Evolutionary conservation across 306 rosid genomes (phyloP), one percentile per base, ranked within the genome.

Genomic region (Acmispon strigosus): DNA sequence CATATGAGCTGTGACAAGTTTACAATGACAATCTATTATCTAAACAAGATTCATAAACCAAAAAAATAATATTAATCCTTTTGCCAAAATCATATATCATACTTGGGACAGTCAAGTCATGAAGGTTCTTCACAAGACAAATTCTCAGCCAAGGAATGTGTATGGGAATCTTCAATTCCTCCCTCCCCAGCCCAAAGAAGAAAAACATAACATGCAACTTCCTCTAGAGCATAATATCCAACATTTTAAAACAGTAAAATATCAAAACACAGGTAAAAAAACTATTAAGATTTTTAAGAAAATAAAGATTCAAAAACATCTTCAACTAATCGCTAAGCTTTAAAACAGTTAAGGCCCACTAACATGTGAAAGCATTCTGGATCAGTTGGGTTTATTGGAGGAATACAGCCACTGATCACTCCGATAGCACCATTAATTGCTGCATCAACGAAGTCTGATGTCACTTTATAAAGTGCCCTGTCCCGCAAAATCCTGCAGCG

Each of bases 291-390:
- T 66, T 13, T 49, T 32, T 20, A 58, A 69, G 14, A 70, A 27
- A 2, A 43, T 44, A 7, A 43, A 52, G 15, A 24, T 63, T 51
- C 53, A 58, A 55, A 19, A 69, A 29, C 37, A 53, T 63, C 29
- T 7, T 7, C 17, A 67, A 56, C 62, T 72, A 76, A 53, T 54
- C 59, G 10, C 32, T 15, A 55, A 43, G 18, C 45, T 20, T 53
- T 20, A 53, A 27, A 66, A 60, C 50, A 22, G 39, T n/a, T 37
- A 50, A 72, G 53, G 58, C 69, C 80, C 42, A 87, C 99, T 91
- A 70, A 95, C 99, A 95, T 95, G 88, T 95, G 99, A 86, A 95
- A 95, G 90, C 97, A 95, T 88, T 91, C 99, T 10, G 99, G 99
- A 60, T 95, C 99, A 2, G 99, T 91, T 47, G 97, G 99, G 75